A percentile compares a stretch with the other conserved stretches of the same genome.
Conservation (phyloP, 768 basidiomycete genomes). For the Neoboletus magnificus region DNA sequence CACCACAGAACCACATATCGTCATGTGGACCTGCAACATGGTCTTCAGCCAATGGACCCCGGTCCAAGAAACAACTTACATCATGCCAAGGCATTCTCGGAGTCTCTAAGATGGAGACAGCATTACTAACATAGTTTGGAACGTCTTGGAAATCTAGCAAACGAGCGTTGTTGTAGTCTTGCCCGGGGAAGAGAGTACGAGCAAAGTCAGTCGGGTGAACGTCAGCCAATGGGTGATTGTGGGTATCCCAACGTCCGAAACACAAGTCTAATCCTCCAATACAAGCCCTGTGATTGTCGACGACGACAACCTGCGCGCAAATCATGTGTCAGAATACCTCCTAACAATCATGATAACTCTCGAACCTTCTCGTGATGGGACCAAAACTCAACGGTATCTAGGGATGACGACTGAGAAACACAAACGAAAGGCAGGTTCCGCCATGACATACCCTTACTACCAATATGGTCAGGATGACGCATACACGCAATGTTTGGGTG, state of each 20-base stretch:
- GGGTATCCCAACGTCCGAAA: conserved; percentile 96
- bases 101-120: conserved; percentile 62
- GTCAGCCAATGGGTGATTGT: conserved; percentile 87
- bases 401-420: neutral
- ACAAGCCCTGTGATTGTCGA: conserved; percentile 82
- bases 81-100: conserved; percentile 96
- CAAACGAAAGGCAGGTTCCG: neutral
- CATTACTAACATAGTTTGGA: conserved; percentile 68
- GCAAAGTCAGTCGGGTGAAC: conserved; percentile 84
- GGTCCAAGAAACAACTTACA: conserved; percentile 43
- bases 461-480: conserved; percentile 89
- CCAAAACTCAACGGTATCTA: conserved; percentile 83
- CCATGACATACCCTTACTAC: conserved; percentile 55
- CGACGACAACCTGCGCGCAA: conserved; percentile 57
- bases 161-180: conserved; percentile 93
- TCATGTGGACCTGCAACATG: conserved; percentile 69
- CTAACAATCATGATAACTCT: neutral
- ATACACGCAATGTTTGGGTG: conserved; percentile 87
- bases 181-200: conserved; percentile 84
- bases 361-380: conserved; percentile 83
- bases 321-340: neutral
- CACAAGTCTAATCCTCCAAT: conserved; percentile 95
- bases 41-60: neutral
- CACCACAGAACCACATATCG: conserved; percentile 74
- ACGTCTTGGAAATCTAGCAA: conserved; percentile 84